Base-by-base conservation (phyloP, 768 basidiomycete species). In the Serpula lacrymans region DNA sequence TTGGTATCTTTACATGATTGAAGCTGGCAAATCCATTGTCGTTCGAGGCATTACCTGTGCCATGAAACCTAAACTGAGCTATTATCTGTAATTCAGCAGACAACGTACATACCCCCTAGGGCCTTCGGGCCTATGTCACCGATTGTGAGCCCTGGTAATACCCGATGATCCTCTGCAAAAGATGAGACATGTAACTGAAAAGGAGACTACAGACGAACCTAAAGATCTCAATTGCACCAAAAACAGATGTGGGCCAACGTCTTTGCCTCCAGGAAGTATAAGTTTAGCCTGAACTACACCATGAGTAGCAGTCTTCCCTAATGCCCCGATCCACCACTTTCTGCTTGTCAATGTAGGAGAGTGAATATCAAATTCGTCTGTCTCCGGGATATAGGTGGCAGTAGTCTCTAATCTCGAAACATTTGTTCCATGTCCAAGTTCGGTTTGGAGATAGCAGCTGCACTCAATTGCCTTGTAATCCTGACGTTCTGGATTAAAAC, bases 271-370 rank as follows among this genome's bases (percentile, higher is more conserved):
- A 0, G 81, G 79, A 0, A 88, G 64, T 26, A 84, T 76, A 8
- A 90, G 65, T 55, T 82, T 80, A 3, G 88, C 86, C 57, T 88
- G 85, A 0, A 88, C 75, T 11, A 85, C 73, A 4, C 84, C 84
- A 54, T 88, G 84, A 0, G 84, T 87, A 0, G 86, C 77, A 0
- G 80, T 82, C 62, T 78, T 81, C 0, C 79, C 86, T 11, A 85
- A 63, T 5, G 70, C 81, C 6, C 87, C 86, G 39, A 85, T 75
- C 88, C 87, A 90, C 85, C 86, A 90, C 55, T 90, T 90, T 47
- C 69, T 77, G 45, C 82, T 84, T 1, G 84, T 84, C 17, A 87
- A 50, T 0, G 80, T 80, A 0, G 88, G 87, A 1, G 84, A 84
- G 52, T 89, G 72, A 26, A 90, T 77, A 29, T 85, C 82, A 48